Conservation (phyloP, 306 rosid species). For the Glycyrrhiza uralensis region DNA sequence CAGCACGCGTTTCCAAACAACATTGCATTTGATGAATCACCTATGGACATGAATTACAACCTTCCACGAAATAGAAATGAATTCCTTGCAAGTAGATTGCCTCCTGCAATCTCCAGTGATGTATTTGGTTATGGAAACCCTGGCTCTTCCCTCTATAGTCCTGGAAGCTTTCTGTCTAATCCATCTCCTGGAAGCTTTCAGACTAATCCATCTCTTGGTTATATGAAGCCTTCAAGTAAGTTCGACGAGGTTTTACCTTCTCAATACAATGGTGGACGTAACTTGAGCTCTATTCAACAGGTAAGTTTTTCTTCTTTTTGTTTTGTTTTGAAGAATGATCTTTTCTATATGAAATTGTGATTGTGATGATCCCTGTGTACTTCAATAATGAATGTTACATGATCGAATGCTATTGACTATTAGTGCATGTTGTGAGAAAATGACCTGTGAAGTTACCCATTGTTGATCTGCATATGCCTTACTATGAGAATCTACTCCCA, state of each 20-base stretch:
- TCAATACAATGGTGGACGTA: constrained; percentile 38
- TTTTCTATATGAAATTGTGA: neutral
- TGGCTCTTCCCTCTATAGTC: constrained; percentile 35
- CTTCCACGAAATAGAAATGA: constrained; percentile 33
- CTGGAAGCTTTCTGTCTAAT: constrained; percentile 34
- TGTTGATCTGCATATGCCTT: neutral
- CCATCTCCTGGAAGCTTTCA: constrained; percentile 31
- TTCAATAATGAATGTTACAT: neutral
- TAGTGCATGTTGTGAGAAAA: neutral
- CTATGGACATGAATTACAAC: constrained; percentile 39
- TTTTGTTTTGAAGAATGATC: neutral
- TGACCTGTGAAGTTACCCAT: neutral
- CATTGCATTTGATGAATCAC: constrained; percentile 33
- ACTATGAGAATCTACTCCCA: neutral
- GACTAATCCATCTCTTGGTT: constrained; percentile 35
- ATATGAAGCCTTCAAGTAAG: constrained; percentile 29
- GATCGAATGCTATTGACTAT: constrained; percentile 5
- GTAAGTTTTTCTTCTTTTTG: constrained; percentile 40
- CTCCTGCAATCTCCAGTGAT: constrained; percentile 37
- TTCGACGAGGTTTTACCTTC: constrained; percentile 39
- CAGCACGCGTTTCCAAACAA: constrained; percentile 37
- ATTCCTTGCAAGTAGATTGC: constrained; percentile 22
- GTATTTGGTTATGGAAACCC: constrained; percentile 37
- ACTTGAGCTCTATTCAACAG: constrained; percentile 41
- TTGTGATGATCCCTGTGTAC: neutral